Evolutionary conservation across 768 basidiomycete genomes (phyloP).

Genomic region (Amanita polypyramis): DNA sequence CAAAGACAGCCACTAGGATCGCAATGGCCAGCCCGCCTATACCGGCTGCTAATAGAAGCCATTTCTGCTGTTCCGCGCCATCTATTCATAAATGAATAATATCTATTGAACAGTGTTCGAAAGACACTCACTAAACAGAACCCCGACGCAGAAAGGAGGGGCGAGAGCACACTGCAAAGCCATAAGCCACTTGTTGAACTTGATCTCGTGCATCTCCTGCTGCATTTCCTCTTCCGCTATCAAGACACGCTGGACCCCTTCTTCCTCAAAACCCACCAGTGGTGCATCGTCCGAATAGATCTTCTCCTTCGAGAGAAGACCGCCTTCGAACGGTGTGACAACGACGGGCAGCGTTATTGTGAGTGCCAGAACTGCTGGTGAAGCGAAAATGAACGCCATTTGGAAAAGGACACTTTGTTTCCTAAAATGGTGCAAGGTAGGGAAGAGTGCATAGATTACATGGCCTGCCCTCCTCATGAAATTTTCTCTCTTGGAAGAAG

Average conservation of each 20-base stretch:
- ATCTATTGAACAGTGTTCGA: neutral
- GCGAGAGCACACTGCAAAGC: slow-evolving; percentile 76
- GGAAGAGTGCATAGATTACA: slow-evolving; percentile 65
- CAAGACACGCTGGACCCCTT: slow-evolving; percentile 56
- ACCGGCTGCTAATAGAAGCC: slow-evolving; percentile 44
- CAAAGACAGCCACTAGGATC: slow-evolving; percentile 47
- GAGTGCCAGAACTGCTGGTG: slow-evolving; percentile 76
- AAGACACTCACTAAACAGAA: slow-evolving; percentile 62
- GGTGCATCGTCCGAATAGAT: slow-evolving; percentile 23
- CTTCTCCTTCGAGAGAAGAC: slow-evolving; percentile 30
- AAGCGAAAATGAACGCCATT: slow-evolving; percentile 69
- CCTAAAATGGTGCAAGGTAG: slow-evolving; percentile 67
- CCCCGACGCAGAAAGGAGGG: slow-evolving; percentile 63
- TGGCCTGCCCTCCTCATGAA: slow-evolving; percentile 24
- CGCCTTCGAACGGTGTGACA: slow-evolving; percentile 40
- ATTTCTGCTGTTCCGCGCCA: slow-evolving; percentile 30
- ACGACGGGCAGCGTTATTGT: slow-evolving; percentile 92
- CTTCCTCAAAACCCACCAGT: slow-evolving; percentile 65
- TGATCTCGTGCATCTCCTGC: slow-evolving; percentile 55
- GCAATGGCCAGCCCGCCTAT: slow-evolving; percentile 45
- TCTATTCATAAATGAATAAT: slow-evolving; percentile 22
- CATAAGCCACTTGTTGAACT: slow-evolving; percentile 76
- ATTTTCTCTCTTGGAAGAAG: slow-evolving; percentile 31
- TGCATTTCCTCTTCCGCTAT: slow-evolving; percentile 68
- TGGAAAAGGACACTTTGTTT: slow-evolving; percentile 62